A percentile compares a stretch with the other conserved stretches of the same genome.
phyloP scores from a whole-genome alignment of 208 protist species.

The Naegleria lovaniensis region DNA sequence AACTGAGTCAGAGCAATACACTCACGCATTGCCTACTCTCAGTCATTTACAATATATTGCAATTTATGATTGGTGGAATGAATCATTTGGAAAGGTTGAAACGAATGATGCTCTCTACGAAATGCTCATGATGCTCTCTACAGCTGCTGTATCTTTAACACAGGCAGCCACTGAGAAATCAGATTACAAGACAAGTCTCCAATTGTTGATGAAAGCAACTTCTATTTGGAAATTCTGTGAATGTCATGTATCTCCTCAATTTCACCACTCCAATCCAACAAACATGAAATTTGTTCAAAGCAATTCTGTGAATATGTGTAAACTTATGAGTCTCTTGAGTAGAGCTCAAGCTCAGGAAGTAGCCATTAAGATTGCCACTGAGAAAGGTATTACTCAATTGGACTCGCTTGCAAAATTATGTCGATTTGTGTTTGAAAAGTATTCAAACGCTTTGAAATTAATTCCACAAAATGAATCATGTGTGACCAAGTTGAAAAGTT shows the following conservation, averaged over 20 bases:
- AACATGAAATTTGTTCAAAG: background rate
- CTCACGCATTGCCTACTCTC: background rate
- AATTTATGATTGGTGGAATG: background rate
- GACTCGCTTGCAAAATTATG: background rate
- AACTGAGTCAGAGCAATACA: too few species aligned
- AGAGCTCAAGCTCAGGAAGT: background rate
- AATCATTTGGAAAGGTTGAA: background rate
- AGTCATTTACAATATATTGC: background rate
- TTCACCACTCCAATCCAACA: background rate
- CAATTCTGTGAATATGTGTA: background rate
- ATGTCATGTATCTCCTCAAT: background rate
- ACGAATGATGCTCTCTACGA: background rate
- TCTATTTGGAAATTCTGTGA: background rate
- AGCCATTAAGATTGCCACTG: background rate
- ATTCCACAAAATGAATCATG: background rate
- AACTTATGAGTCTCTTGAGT: background rate
- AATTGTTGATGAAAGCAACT: background rate
- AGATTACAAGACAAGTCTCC: background rate
- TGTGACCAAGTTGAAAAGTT: background rate
- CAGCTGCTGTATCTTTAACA: background rate
- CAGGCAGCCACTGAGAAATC: background rate
- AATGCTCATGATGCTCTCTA: background rate
- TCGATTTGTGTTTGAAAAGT: background rate
- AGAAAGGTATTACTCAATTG: background rate
- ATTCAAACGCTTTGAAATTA: background rate